These are phyloP conservation scores for Annulohypoxylon bovei DNA, from an alignment of 495 filamentous ascomycete species.

Conservation along the genomic window DNA sequence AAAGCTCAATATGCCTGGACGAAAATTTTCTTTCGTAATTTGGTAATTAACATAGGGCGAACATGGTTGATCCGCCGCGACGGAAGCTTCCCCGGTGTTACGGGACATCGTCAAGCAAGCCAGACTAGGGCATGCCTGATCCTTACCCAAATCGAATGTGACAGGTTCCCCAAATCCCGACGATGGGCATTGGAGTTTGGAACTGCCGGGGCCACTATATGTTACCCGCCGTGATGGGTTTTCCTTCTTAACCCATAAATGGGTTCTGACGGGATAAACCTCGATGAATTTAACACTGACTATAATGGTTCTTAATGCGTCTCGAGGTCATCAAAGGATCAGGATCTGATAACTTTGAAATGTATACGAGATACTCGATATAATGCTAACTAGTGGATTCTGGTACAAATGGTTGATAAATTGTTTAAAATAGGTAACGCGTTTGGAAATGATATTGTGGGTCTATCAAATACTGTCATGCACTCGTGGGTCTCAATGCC, in stretches of 20 bases:
- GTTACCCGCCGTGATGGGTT: slow-evolving; percentile 5
- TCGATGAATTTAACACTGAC: neutral
- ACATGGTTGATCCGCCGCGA: slow-evolving; percentile 29
- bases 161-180: slow-evolving; percentile 39
- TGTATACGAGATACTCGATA: neutral
- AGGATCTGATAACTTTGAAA: neutral
- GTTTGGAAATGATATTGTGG: slow-evolving; percentile 30
- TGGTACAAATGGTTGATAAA: slow-evolving; percentile 3
- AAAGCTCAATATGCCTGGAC: slow-evolving; percentile 27
- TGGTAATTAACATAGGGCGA: slow-evolving; percentile 31
- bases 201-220: slow-evolving; percentile 32
- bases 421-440: slow-evolving; percentile 19
- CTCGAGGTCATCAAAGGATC: neutral
- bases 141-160: slow-evolving; percentile 37
- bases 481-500: slow-evolving; percentile 30
- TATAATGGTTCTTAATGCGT: neutral
- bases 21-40: slow-evolving; percentile 37
- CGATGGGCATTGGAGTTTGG: slow-evolving; percentile 18
- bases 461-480: slow-evolving; percentile 27
- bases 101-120: slow-evolving; percentile 18
- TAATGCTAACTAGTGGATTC: neutral
- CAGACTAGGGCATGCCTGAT: slow-evolving; percentile 29
- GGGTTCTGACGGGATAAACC: neutral
- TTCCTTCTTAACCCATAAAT: slow-evolving; percentile 3
- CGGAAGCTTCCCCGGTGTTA: slow-evolving; percentile 42